Base-by-base conservation (phyloP, 108 stramenopile genomes). In the Cyclotella atomus region DNA sequence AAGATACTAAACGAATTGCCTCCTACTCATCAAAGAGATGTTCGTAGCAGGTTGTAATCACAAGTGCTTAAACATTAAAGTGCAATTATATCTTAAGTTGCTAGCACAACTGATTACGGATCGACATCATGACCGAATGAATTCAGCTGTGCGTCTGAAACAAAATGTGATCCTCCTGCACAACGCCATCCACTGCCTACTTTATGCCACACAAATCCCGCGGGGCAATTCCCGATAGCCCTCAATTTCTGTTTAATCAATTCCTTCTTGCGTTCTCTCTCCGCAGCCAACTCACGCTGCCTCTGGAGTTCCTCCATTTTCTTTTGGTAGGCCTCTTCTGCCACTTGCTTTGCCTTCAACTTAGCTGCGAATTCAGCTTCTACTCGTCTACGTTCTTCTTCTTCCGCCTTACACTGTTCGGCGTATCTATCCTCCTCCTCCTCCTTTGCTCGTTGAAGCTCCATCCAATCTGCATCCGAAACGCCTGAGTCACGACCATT, bases 81-180 rank as follows among this genome's bases (percentile, higher is more conserved):
- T n/a, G n/a, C n/a, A n/a, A n/a, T n/a, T n/a, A n/a, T n/a, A n/a
- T n/a, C n/a, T n/a, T n/a, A n/a, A n/a, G n/a, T n/a, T n/a, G n/a
- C n/a, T n/a, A n/a, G n/a, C n/a, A n/a, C n/a, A n/a, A n/a, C n/a
- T n/a, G n/a, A n/a, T n/a, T 49, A n/a, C n/a, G 4, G n/a, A 49
- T 49, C n/a, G 21, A 68, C 21, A 16, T 59, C 57, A 60, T 59
- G 47, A 24, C 70, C 63, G 49, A 82, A 82, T 19, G 44, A 55
- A 21, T 75, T 44, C 23, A 79, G 68, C 12, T 81, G 60, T 21
- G 73, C 68, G 23, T 79, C 71, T 16, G 68, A 57, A 0, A 85
- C 81, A 61, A 34, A 81, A 50, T 90, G 89, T 17, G 52, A 60
- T 7, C 89, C 89, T n/a, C 85, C 89, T 46, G 50, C 83, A 50